phyloP scores from a whole-genome alignment of 148 eudicot genomes.

The Chenopodium berlandieri region DNA sequence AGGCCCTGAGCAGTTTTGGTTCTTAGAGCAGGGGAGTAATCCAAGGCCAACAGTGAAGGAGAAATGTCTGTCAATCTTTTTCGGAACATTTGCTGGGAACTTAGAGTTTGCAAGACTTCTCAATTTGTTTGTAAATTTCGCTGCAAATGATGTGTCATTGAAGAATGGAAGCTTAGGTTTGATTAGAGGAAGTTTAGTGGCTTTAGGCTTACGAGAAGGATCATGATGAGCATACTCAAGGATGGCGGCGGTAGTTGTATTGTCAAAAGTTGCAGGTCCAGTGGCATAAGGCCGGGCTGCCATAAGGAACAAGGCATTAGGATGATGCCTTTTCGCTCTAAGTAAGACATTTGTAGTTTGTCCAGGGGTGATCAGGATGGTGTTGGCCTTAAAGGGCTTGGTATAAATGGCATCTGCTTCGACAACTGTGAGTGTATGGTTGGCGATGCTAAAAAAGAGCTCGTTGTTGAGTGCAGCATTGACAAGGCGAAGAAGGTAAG shows the following conservation, averaged over 20 bases:
- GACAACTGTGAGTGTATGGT: conserved; percentile 27
- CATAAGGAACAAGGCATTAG: conserved; percentile 23
- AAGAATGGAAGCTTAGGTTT: conserved; percentile 30
- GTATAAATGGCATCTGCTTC: conserved; percentile 32
- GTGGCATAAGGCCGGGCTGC: conserved; percentile 25
- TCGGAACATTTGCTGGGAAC: conserved; percentile 26
- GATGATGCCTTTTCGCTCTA: conserved; percentile 7
- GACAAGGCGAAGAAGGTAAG: conserved; percentile 31
- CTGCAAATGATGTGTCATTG: conserved; percentile 29
- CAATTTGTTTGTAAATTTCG: conserved; percentile 19
- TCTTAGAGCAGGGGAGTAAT: conserved; percentile 17
- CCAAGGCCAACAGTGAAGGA: conserved; percentile 34
- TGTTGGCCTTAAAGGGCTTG: conserved; percentile 24
- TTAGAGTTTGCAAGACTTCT: conserved; percentile 18
- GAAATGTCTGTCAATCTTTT: conserved; percentile 26
- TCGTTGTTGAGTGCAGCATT: conserved; percentile 39
- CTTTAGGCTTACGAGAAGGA: neutral
- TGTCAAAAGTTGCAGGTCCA: conserved; percentile 25
- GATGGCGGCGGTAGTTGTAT: conserved; percentile 19
- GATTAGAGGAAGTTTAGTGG: neutral
- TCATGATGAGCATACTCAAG: conserved; percentile 16
- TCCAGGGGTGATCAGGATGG: conserved; percentile 28
- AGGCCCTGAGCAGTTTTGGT: conserved; percentile 21
- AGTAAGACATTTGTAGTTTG: conserved; percentile 33
- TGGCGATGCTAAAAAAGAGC: conserved; percentile 31